Base-by-base conservation (phyloP, 2,329 filamentous ascomycete genomes). In the Stylonectria norvegica region DNA sequence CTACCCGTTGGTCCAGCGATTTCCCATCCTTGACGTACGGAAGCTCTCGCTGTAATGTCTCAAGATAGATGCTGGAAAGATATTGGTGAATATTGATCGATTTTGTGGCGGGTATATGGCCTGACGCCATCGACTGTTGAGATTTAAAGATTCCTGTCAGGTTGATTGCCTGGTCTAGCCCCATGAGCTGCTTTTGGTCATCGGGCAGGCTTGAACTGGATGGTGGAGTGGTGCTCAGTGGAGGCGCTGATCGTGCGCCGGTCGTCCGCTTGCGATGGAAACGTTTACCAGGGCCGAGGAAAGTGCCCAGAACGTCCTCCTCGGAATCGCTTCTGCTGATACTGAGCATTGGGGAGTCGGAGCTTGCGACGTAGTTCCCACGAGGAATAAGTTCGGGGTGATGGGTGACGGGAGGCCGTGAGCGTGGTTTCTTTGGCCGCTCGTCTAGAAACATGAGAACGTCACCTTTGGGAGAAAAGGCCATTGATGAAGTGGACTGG, bases 271-370 rank as follows among this genome's bases (percentile, higher is more conserved):
- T 68, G 43, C 70, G 63, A 29, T 63, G 55, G 12, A 48, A 55
- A 25, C 61, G 66, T 34, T 62, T 66, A 41, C 63, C 68, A 6
- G 75, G 65, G 1, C 74, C 74, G 3, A 83, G 60, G 53, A 84
- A 83, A 44, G 70, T 80, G 3, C 75, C 76, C 5, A 81, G 67
- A 0, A 77, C 76, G 36, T 84, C 80, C 48, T 83, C 80, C 52
- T 84, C 80, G 0, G 80, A 84, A 49, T 83, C 79, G 49, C 79
- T 83, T 32, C 73, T 72, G 51, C 76, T 81, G 38, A 76, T 69
- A 50, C 73, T 78, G 16, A 80, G 62, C 52, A 73, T 68, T 5
- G 72, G 71, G 0, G 68, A 66, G 12, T 64, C 69, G 2, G 74
- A 70, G 36, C 69, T 77, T 0, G 76, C 71, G 42, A 69, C 68